Evolutionary conservation across 2,329 filamentous ascomycete species (phyloP).

Genomic region (Aspergillus flavus): DNA sequence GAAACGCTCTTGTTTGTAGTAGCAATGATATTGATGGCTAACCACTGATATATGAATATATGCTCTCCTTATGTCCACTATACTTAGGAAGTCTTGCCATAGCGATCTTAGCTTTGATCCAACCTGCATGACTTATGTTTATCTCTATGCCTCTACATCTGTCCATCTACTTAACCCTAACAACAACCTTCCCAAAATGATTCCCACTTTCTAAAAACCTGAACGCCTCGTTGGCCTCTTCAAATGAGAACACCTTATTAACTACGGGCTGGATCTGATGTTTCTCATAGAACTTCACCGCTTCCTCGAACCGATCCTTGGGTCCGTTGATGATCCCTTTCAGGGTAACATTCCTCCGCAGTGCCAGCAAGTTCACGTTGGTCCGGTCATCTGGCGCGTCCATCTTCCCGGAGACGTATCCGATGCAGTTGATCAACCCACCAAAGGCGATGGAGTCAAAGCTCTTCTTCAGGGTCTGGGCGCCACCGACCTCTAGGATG

Average conservation of each 20-base stretch:
- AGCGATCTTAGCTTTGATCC: no score
- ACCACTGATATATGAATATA: no score
- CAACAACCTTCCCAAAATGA: slow-evolving; percentile 60
- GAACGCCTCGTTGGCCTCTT: slow-evolving; percentile 56
- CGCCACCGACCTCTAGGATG: slow-evolving; percentile 56
- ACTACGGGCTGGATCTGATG: slow-evolving; percentile 47
- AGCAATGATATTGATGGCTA: no score
- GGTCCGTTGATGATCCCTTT: slow-evolving; percentile 67
- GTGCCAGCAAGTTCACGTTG: slow-evolving; percentile 62
- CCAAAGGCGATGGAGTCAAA: slow-evolving; percentile 49
- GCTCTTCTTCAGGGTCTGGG: slow-evolving; percentile 53
- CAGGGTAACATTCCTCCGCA: slow-evolving; percentile 55
- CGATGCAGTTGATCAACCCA: slow-evolving; percentile 51
- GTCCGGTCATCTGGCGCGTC: slow-evolving; percentile 57
- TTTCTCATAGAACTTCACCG: slow-evolving; percentile 38
- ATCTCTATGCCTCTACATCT: no score
- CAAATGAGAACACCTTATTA: slow-evolving; percentile 58
- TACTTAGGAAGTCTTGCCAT: no score
- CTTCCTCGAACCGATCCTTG: slow-evolving; percentile 52
- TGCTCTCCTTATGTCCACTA: no score
- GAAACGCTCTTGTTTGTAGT: no score
- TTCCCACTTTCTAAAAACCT: slow-evolving; percentile 54
- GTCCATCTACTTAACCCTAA: slow-evolving; percentile 40
- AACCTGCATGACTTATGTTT: no score
- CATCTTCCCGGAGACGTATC: slow-evolving; percentile 56